Percentiles rank a stretch among this genome's conserved stretches.
These are phyloP conservation scores for Aethionema arabicum DNA, from an alignment of 345 rosid species.

Conservation along the genomic window DNA sequence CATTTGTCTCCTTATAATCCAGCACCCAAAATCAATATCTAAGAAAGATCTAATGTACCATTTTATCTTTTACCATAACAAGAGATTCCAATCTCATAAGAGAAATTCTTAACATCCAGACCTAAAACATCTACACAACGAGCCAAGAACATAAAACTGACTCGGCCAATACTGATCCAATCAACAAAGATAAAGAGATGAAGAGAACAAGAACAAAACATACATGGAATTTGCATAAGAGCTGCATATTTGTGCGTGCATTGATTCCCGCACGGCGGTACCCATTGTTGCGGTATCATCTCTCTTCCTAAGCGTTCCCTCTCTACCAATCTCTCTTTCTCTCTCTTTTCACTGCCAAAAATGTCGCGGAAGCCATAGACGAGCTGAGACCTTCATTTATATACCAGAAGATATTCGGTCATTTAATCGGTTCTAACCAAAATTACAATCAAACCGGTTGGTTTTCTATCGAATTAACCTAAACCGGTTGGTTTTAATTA, in stretches of 20 bases:
- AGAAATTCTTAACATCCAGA: conserved; percentile 3
- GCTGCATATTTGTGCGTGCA: conserved; percentile 86
- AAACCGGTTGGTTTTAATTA: conserved; percentile 5
- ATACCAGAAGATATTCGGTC: conserved; percentile 12
- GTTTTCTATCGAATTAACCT: neutral
- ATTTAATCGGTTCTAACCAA: neutral
- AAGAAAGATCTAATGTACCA: neutral
- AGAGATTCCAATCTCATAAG: neutral
- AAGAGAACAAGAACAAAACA: neutral
- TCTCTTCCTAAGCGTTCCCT: conserved; percentile 29
- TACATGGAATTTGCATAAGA: conserved; percentile 87
- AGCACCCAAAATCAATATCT: neutral
- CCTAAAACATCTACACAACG: conserved; percentile 4
- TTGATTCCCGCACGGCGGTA: conserved; percentile 69
- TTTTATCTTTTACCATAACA: neutral
- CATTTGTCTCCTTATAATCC: too few species aligned
- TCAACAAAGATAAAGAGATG: neutral
- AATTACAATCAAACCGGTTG: conserved; percentile 10
- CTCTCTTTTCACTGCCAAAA: conserved; percentile 13
- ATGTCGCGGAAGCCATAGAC: conserved; percentile 20
- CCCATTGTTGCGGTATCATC: conserved; percentile 82
- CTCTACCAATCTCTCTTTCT: conserved; percentile 6
- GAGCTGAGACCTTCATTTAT: conserved; percentile 1
- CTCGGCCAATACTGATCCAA: conserved; percentile 15
- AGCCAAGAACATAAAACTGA: conserved; percentile 2